phyloP scores from a whole-genome alignment of 2,329 filamentous ascomycete species.

The Lasiodiplodia citricola region DNA sequence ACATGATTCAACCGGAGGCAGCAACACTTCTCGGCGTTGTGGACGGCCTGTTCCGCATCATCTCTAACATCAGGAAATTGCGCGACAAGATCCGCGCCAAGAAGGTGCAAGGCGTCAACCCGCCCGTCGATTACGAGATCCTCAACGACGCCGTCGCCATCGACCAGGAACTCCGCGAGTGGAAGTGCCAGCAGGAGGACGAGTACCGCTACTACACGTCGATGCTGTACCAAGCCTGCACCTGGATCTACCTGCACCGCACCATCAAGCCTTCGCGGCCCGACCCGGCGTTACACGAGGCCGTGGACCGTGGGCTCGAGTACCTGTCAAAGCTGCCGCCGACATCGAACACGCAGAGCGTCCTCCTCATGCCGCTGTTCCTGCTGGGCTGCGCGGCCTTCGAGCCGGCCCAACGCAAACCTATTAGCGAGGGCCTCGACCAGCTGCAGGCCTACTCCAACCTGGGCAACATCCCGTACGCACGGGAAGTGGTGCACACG shows the following conservation, averaged over 20 bases:
- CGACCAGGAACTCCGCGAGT: conserved; percentile 73
- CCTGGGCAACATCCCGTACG: conserved; percentile 63
- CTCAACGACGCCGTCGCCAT: conserved; percentile 77
- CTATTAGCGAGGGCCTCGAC: conserved; percentile 60
- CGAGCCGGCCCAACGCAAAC: conserved; percentile 58
- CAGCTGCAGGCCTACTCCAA: conserved; percentile 61
- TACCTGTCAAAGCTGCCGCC: conserved; percentile 62
- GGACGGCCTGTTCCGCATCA: conserved; percentile 79
- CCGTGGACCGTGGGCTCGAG: conserved; percentile 63
- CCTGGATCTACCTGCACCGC: conserved; percentile 68
- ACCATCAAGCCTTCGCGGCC: conserved; percentile 64
- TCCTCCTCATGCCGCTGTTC: conserved; percentile 66
- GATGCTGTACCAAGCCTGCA: conserved; percentile 66
- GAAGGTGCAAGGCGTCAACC: conserved; percentile 66
- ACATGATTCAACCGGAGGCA: conserved; percentile 60
- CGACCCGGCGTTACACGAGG: conserved; percentile 59
- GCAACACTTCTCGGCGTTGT: conserved; percentile 76
- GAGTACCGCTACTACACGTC: conserved; percentile 62
- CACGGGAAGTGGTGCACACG: conserved; percentile 60
- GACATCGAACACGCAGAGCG: conserved; percentile 61
- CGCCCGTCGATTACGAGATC: conserved; percentile 73
- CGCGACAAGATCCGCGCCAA: conserved; percentile 75
- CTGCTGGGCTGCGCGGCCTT: conserved; percentile 67
- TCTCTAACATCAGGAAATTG: conserved; percentile 79
- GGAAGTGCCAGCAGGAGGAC: conserved; percentile 66